Evolutionary conservation across 164 flowering plant genomes (phyloP).

Genomic region (Taxillus chinensis): DNA sequence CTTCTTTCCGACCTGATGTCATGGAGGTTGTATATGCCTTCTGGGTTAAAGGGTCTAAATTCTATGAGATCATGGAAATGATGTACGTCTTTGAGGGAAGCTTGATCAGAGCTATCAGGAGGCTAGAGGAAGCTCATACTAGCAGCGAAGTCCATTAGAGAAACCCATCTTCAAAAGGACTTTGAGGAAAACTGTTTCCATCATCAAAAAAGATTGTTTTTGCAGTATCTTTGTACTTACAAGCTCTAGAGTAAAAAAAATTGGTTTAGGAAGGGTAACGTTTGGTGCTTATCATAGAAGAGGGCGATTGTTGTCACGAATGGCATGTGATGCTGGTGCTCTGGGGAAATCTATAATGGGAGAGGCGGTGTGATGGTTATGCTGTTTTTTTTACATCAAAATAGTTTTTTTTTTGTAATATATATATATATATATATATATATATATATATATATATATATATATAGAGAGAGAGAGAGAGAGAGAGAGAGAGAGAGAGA

Average conservation of each 20-base stretch:
- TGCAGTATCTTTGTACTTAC: constrained; percentile 90
- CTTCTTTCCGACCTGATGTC: constrained; percentile 80
- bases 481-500: too few relatives aligned
- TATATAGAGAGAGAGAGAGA: too few relatives aligned
- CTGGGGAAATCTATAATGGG: too few relatives aligned
- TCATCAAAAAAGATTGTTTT: constrained; percentile 97
- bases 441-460: too few relatives aligned
- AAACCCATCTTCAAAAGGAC: constrained; percentile 68
- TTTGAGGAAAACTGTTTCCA: constrained; percentile 81
- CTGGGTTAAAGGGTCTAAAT: constrained; percentile 96
- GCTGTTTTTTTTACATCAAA: too few relatives aligned
- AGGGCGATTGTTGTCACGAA: too few relatives aligned
- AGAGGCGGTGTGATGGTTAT: too few relatives aligned
- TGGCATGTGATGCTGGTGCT: too few relatives aligned
- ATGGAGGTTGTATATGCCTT: constrained; percentile 95
- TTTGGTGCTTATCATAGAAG: too few relatives aligned
- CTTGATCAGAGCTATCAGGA: constrained; percentile 90
- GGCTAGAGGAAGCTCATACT: constrained; percentile 85
- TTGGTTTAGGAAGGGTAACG: too few relatives aligned
- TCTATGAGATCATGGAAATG: constrained; percentile 84
- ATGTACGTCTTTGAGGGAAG: constrained; percentile 94
- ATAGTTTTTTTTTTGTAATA: too few relatives aligned
- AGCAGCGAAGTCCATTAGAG: constrained; percentile 90
- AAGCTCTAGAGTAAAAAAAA: constrained; percentile 10
- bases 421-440: too few relatives aligned